Percentiles rank a stretch among this genome's conserved stretches.
Conservation (phyloP, 805 yeast genomes). For the Ogataea pini region DNA sequence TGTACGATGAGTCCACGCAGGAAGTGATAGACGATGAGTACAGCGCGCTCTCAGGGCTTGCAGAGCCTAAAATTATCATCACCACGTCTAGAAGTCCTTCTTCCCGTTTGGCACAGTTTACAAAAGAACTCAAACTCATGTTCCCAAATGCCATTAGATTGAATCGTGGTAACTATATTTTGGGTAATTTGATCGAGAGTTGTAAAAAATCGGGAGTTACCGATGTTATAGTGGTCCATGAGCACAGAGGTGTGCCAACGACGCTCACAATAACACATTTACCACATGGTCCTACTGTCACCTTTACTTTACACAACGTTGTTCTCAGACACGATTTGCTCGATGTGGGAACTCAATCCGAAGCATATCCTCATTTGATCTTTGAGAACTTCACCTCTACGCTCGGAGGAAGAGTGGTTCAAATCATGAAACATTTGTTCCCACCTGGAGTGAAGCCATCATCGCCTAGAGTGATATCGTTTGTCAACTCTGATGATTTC, state of each 20-base stretch:
- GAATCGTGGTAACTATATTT: conserved; percentile 89
- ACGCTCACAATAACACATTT: conserved; percentile 90
- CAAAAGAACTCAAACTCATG: conserved; percentile 86
- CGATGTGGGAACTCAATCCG: conserved; percentile 83
- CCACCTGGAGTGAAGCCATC: conserved; percentile 97
- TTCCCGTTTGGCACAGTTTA: conserved; percentile 80
- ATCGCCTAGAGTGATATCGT: conserved; percentile 87
- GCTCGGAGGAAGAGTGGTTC: conserved; percentile 79
- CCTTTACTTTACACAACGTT: conserved; percentile 92
- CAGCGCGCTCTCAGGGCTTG: conserved; percentile 78
- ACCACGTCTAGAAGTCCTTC: conserved; percentile 94
- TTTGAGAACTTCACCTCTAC: conserved; percentile 85
- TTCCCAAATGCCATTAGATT: conserved; percentile 88
- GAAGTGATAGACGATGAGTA: conserved; percentile 84
- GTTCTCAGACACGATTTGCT: conserved; percentile 89
- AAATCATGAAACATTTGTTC: conserved; percentile 81
- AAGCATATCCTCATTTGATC: conserved; percentile 90
- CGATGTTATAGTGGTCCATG: conserved; percentile 85
- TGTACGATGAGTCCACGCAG: conserved; percentile 77
- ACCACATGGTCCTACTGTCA: conserved; percentile 97
- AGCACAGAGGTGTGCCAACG: conserved; percentile 98
- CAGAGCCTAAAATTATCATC: conserved; percentile 86
- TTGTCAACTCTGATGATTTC: conserved; percentile 86
- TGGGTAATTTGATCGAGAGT: conserved; percentile 81
- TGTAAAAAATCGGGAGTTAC: conserved; percentile 77